Evolutionary conservation across 108 stramenopile genomes (phyloP).

Genomic region (Skeletonema tropicum): DNA sequence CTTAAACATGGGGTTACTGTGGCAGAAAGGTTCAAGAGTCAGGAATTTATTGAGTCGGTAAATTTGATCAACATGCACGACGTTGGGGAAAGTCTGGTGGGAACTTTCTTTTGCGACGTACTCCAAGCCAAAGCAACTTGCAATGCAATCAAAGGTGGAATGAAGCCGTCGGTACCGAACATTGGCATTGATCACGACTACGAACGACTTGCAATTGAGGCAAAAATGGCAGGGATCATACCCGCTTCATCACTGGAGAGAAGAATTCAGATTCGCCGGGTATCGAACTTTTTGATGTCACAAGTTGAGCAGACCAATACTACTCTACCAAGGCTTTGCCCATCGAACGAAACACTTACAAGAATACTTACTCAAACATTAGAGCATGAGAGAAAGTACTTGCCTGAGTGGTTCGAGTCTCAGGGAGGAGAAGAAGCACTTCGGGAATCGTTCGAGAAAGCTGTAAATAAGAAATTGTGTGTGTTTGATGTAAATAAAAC

Average conservation of each 20-base stretch:
- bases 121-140: slow-evolving; percentile 12
- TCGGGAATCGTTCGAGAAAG: slow-evolving; percentile 7
- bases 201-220: slow-evolving; percentile 11
- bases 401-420: slow-evolving; percentile 25
- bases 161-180: neutral
- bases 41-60: slow-evolving; percentile 8
- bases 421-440: slow-evolving; percentile 26
- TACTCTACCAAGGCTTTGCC: slow-evolving; percentile 7
- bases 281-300: neutral
- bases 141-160: slow-evolving; percentile 7
- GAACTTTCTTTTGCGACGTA: slow-evolving; percentile 20
- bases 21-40: slow-evolving; percentile 13
- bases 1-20: slow-evolving; percentile 14
- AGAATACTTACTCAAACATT: slow-evolving; percentile 9
- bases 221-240: neutral
- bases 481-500: slow-evolving; percentile 18
- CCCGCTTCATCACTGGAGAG: neutral
- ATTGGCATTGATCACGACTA: slow-evolving; percentile 14
- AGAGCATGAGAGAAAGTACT: slow-evolving; percentile 19
- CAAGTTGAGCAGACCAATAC: neutral
- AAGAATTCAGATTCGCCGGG: neutral
- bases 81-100: neutral
- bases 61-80: slow-evolving; percentile 25
- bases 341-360: slow-evolving; percentile 4
- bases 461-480: slow-evolving; percentile 7